A percentile compares a stretch with the other conserved stretches of the same genome.
Conservation (phyloP, 2,329 filamentous ascomycete species). For the Canariomyces notabilis region DNA sequence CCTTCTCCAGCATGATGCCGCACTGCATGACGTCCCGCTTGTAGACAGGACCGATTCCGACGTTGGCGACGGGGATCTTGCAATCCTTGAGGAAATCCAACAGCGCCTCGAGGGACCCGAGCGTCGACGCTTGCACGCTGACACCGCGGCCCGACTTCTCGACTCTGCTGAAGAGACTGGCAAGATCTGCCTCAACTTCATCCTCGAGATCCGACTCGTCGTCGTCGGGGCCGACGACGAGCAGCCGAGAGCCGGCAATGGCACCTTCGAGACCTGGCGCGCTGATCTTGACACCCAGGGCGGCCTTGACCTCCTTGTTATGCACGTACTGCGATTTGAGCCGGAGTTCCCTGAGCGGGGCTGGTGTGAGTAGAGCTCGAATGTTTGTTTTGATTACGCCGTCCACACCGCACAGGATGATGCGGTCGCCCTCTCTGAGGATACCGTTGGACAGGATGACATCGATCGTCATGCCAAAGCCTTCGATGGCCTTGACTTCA, state of each 20-base stretch:
- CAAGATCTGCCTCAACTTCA: constrained; percentile 92
- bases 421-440: constrained; percentile 85
- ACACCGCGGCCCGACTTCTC: constrained; percentile 91
- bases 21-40: constrained; percentile 96
- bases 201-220: constrained; percentile 96
- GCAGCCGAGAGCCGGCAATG: constrained; percentile 89
- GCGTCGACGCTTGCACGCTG: constrained; percentile 92
- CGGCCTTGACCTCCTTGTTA: constrained; percentile 98
- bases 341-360: constrained; percentile 86
- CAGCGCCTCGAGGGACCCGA: constrained; percentile 91
- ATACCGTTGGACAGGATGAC: constrained; percentile 96
- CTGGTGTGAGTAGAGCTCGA: constrained; percentile 86
- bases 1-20: constrained; percentile 94
- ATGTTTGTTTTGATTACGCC: constrained; percentile 94
- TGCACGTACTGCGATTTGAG: constrained; percentile 96
- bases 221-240: constrained; percentile 91
- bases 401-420: constrained; percentile 94
- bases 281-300: constrained; percentile 97
- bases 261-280: constrained; percentile 93
- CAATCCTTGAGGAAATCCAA: constrained; percentile 92
- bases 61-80: constrained; percentile 97
- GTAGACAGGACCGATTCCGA: constrained; percentile 94
- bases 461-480: constrained; percentile 97
- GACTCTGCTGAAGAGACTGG: constrained; percentile 84
- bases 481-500: constrained; percentile 98